These are phyloP conservation scores for Pseudocercospora vitis DNA, from an alignment of 2,329 filamentous ascomycete genomes.

Conservation along the genomic window DNA sequence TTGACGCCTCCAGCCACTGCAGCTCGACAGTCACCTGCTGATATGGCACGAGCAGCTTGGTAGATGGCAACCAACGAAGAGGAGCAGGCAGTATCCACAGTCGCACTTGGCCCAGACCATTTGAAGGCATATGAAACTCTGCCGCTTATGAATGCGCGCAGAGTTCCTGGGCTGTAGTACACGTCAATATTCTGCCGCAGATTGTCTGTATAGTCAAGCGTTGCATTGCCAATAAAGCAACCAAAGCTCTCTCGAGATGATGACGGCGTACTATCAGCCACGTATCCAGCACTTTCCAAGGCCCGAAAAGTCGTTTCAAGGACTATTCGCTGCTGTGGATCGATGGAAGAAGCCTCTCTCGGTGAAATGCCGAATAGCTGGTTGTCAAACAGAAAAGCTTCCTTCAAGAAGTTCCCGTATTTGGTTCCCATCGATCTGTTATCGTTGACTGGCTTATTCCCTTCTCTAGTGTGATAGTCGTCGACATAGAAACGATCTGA, in stretches of 20 bases:
- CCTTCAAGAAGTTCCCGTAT: constrained; percentile 17
- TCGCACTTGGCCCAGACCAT: constrained; percentile 17
- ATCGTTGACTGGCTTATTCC: constrained; percentile 7
- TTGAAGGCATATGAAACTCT: constrained; percentile 17
- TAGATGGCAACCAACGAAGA: constrained; percentile 14
- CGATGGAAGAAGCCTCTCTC: constrained; percentile 18
- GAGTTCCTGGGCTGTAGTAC: constrained; percentile 14
- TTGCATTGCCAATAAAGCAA: constrained; percentile 13
- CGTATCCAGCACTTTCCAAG: constrained; percentile 17
- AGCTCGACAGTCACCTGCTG: constrained; percentile 13
- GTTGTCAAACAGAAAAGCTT: constrained; percentile 16
- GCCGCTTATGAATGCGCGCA: constrained; percentile 15
- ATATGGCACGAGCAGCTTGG: constrained; percentile 11
- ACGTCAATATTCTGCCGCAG: constrained; percentile 14
- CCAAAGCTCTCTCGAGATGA: constrained; percentile 15
- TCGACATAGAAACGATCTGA: constrained; percentile 15
- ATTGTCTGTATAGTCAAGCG: constrained; percentile 16
- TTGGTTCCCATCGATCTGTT: constrained; percentile 13
- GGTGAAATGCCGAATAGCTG: constrained; percentile 15
- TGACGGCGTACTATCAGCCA: constrained; percentile 12
- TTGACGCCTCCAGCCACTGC: constrained; percentile 21
- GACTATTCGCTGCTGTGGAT: constrained; percentile 17
- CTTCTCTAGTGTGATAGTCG: constrained; percentile 14
- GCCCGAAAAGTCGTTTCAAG: constrained; percentile 13
- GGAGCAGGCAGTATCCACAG: constrained; percentile 20